Evolutionary conservation across 1,284 basidiomycete species (phyloP).

Genomic region (Filobasidium uniguttulatum): DNA sequence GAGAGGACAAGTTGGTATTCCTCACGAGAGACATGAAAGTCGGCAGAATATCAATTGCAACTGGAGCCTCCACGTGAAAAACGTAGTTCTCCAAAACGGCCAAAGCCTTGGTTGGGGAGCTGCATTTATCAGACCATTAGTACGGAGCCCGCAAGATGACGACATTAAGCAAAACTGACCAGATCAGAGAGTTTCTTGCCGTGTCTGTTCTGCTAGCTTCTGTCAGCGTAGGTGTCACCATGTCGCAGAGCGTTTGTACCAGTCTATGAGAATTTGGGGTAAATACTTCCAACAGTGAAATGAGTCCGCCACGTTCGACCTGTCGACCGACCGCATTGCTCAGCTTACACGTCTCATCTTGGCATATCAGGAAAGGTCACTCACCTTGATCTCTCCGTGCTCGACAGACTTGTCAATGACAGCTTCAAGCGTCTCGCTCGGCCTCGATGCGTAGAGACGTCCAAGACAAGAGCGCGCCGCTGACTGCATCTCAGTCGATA

Average conservation of each 20-base stretch:
- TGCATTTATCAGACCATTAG: too few species aligned
- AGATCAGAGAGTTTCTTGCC: background rate
- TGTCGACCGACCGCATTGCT: too few species aligned
- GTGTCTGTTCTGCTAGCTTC: background rate
- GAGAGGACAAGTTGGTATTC: background rate
- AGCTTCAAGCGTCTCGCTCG: too few species aligned
- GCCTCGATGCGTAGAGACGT: too few species aligned
- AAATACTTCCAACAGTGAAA: background rate
- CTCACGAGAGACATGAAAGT: background rate
- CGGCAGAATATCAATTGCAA: slow-evolving; percentile 44
- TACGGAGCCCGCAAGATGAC: too few species aligned
- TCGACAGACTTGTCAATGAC: too few species aligned
- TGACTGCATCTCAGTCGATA: too few species aligned
- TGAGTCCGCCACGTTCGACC: too few species aligned
- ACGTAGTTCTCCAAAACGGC: slow-evolving; percentile 77
- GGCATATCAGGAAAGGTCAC: too few species aligned
- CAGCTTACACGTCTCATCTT: too few species aligned
- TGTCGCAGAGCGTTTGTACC: slow-evolving; percentile 1
- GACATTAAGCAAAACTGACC: background rate
- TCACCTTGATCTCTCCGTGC: too few species aligned
- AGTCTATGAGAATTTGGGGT: background rate
- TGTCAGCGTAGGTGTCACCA: background rate
- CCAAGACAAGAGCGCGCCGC: too few species aligned
- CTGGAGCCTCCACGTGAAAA: slow-evolving; percentile 66
- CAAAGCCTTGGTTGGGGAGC: slow-evolving; percentile 17